A percentile compares a stretch with the other conserved stretches of the same genome.
phyloP scores from a whole-genome alignment of 2,329 filamentous ascomycete genomes.

The Pseudocercospora fuligena region DNA sequence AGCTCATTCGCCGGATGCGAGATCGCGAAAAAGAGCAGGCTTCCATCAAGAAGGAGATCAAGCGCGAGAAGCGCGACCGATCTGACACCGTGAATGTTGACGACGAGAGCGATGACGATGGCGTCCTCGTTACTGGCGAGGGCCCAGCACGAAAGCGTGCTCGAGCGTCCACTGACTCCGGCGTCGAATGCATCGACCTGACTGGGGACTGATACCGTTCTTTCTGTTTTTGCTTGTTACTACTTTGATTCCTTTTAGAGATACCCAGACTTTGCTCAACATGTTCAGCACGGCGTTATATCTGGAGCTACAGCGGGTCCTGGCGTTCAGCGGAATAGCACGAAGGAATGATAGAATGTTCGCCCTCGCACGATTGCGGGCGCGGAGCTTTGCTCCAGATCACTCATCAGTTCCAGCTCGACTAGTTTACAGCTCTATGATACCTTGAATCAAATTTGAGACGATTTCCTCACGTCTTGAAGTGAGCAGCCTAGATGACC shows the following conservation, averaged over 20 bases:
- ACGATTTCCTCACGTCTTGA: too few species aligned
- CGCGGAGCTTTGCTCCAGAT: too few species aligned
- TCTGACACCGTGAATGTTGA: constrained; percentile 20
- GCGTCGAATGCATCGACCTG: constrained; percentile 33
- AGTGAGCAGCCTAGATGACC: too few species aligned
- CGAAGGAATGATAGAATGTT: too few species aligned
- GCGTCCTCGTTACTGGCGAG: constrained; percentile 16
- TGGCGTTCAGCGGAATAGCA: too few species aligned
- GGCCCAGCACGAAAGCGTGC: constrained; percentile 20
- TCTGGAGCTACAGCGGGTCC: too few species aligned
- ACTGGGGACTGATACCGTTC: constrained; percentile 28
- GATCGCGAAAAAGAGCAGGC: constrained; percentile 13
- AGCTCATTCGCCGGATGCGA: constrained; percentile 28
- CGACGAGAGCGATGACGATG: constrained; percentile 28
- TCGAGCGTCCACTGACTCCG: constrained; percentile 24
- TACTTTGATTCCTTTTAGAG: background rate
- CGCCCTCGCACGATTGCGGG: too few species aligned
- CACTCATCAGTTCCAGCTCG: too few species aligned
- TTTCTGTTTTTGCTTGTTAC: background rate
- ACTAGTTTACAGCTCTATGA: too few species aligned
- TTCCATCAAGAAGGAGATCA: constrained; percentile 28
- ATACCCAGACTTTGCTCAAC: background rate
- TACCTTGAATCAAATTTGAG: too few species aligned
- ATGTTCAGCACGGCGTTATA: too few species aligned
- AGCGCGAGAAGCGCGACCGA: constrained; percentile 31